phyloP scores from a whole-genome alignment of 148 eudicot species.

The Dianthus caryophyllus region DNA sequence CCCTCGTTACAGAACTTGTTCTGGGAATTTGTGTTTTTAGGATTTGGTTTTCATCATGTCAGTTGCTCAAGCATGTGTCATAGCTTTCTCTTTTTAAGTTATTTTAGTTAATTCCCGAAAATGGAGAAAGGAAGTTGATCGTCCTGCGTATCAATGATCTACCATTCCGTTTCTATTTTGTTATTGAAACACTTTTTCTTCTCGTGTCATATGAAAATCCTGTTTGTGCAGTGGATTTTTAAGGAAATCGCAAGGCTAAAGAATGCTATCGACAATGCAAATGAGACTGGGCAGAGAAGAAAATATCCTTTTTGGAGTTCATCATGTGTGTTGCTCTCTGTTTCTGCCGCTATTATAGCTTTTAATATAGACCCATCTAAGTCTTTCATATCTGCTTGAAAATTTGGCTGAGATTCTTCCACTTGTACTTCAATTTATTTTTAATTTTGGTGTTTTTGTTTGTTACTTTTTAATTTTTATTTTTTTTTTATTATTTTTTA shows the following conservation, averaged over 20 bases:
- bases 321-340: conserved; percentile 7
- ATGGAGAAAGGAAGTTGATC: background rate
- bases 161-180: conserved; percentile 8
- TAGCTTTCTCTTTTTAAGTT: background rate
- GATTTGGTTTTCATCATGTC: background rate
- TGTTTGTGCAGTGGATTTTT: conserved; percentile 23
- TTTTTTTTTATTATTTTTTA: too few relatives aligned
- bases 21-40: background rate
- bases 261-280: conserved; percentile 32
- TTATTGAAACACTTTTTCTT: too few relatives aligned
- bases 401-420: too few relatives aligned
- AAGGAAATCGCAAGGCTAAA: conserved; percentile 30
- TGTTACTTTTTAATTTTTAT: too few relatives aligned
- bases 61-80: background rate
- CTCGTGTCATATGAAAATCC: background rate
- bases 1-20: background rate
- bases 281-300: conserved; percentile 34
- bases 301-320: conserved; percentile 29
- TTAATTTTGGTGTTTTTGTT: too few relatives aligned
- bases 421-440: too few relatives aligned
- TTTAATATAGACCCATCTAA: background rate
- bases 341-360: background rate
- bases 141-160: background rate
- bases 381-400: too few relatives aligned
- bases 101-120: background rate